Evolutionary conservation across 164 flowering plant species (phyloP).

Genomic region (Euptelea pleiosperma): DNA sequence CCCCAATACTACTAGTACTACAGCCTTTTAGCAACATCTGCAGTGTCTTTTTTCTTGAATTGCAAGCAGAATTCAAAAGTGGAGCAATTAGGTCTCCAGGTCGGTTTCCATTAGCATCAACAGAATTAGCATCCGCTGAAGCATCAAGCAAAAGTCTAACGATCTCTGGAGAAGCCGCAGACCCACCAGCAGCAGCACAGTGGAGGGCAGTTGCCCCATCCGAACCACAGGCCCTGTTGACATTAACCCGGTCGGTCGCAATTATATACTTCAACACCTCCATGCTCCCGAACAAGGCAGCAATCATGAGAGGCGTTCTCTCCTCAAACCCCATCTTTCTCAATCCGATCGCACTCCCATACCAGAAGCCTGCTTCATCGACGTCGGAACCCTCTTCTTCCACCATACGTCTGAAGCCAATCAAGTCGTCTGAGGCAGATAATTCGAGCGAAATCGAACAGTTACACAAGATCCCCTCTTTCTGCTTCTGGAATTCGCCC

Average conservation of each 20-base stretch:
- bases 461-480: slow-evolving; percentile 13
- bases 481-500: slow-evolving; percentile 20
- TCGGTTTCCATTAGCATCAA: slow-evolving; percentile 51
- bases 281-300: slow-evolving; percentile 68
- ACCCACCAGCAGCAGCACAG: slow-evolving; percentile 86
- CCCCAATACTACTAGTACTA: slow-evolving; percentile 5
- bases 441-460: slow-evolving; percentile 64
- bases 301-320: slow-evolving; percentile 80
- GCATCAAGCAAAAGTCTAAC: slow-evolving; percentile 60
- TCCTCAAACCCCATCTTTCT: slow-evolving; percentile 76
- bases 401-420: slow-evolving; percentile 40
- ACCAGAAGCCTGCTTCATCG: slow-evolving; percentile 67
- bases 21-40: slow-evolving; percentile 61
- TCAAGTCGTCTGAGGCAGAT: slow-evolving; percentile 66
- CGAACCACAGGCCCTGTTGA: slow-evolving; percentile 56
- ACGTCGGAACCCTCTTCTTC: slow-evolving; percentile 50
- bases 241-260: slow-evolving; percentile 43
- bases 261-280: slow-evolving; percentile 56
- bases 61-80: slow-evolving; percentile 23
- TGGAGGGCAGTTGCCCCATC: slow-evolving; percentile 92
- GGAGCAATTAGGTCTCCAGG: slow-evolving; percentile 47
- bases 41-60: slow-evolving; percentile 22
- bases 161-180: slow-evolving; percentile 38
- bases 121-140: slow-evolving; percentile 43
- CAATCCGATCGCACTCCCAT: slow-evolving; percentile 60